A percentile compares a stretch with the other conserved stretches of the same genome.
Conservation (phyloP, 2,329 filamentous ascomycete species). For the Talaromyces sp. region DNA sequence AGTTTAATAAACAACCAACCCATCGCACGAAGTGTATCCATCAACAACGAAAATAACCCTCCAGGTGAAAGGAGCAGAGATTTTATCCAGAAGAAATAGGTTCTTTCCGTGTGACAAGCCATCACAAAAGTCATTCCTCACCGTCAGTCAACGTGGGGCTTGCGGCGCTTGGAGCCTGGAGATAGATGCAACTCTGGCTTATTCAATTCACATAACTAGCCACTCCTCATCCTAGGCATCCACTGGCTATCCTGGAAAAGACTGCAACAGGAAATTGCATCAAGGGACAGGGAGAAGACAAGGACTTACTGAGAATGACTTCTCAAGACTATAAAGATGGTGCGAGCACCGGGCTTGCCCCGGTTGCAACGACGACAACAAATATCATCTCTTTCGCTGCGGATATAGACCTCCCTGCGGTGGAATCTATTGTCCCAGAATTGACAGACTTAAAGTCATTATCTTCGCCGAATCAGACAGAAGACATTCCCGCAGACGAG, state of each 20-base stretch:
- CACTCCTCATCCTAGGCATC: neutral
- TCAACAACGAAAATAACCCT: neutral
- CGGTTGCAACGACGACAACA: conserved; percentile 2
- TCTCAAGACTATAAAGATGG: conserved; percentile 12
- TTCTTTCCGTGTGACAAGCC: neutral
- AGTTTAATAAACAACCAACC: neutral
- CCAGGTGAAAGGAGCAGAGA: neutral
- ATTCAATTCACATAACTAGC: neutral
- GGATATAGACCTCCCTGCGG: conserved; percentile 23
- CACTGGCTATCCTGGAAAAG: neutral
- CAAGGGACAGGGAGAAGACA: neutral
- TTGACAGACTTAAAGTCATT: conserved; percentile 20
- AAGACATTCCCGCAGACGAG: conserved; percentile 20
- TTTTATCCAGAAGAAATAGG: neutral
- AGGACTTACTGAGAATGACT: conserved; percentile 4
- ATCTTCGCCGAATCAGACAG: conserved; percentile 17
- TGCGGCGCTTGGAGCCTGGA: neutral
- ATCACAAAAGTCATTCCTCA: neutral
- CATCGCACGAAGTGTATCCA: neutral
- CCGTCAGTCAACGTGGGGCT: conserved; percentile 1
- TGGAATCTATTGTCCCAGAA: conserved; percentile 24
- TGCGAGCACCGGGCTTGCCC: neutral
- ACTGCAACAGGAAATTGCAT: neutral
- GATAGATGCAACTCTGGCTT: neutral
- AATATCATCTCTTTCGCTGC: neutral